These are phyloP conservation scores for Myxozyma mucilagina DNA, from an alignment of 805 yeast species.

Conservation along the genomic window DNA sequence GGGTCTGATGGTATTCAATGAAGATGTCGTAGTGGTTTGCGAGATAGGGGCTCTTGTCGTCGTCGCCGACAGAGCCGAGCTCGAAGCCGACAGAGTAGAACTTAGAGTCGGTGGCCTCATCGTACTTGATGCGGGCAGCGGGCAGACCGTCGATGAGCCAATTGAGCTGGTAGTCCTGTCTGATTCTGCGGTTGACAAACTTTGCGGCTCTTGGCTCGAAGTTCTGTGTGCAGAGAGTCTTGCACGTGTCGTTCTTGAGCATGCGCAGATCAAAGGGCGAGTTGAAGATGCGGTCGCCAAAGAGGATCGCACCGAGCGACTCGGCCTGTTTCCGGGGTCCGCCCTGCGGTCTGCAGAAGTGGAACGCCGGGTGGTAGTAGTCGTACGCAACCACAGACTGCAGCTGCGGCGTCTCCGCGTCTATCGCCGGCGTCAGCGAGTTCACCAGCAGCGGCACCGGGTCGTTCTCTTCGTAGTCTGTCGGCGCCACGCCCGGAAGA, in stretches of 20 bases:
- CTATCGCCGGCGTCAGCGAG: constrained; percentile 79
- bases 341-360: constrained; percentile 74
- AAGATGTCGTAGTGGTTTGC: constrained; percentile 78
- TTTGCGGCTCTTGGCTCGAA: constrained; percentile 67
- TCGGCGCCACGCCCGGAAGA: constrained; percentile 95
- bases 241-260: constrained; percentile 72
- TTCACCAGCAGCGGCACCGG: constrained; percentile 78
- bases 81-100: constrained; percentile 82
- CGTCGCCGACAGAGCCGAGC: constrained; percentile 67
- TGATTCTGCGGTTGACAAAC: constrained; percentile 75
- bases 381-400: constrained; percentile 42
- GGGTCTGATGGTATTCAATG: constrained; percentile 80
- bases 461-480: constrained; percentile 75
- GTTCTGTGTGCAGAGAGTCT: constrained; percentile 56
- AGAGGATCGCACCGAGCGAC: constrained; percentile 86
- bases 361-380: constrained; percentile 77
- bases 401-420: constrained; percentile 40
- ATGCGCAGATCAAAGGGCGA: constrained; percentile 84
- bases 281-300: constrained; percentile 93
- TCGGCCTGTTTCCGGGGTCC: constrained; percentile 69
- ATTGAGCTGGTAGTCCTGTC: constrained; percentile 81
- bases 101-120: constrained; percentile 56
- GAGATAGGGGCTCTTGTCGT: constrained; percentile 56
- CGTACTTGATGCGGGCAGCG: constrained; percentile 62
- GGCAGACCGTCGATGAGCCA: constrained; percentile 97